Evolutionary conservation across 176 grass and related monocot species (phyloP), one percentile per base, ranked within the genome.

Genomic region (Oryza coarctata): DNA sequence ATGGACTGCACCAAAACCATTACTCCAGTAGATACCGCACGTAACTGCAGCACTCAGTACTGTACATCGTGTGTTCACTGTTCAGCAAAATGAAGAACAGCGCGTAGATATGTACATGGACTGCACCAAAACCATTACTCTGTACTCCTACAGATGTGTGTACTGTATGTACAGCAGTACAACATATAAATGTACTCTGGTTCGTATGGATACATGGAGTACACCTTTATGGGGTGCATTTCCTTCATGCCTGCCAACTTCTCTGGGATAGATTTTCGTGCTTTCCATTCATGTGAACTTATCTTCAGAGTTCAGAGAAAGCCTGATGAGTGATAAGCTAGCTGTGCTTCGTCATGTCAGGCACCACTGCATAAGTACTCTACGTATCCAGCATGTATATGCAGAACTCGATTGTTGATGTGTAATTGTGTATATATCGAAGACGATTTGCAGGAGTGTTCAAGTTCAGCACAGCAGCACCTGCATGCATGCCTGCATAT

Each of bases 1-100:
- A 74, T 61, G 30, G 74, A 74, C 12, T 34, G 76, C 82, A 20
- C 62, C 31, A 18, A 80, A n/a, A n/a, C n/a, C n/a, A n/a, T n/a
- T n/a, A n/a, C 29, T 80, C 76, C 28, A 12, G 44, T 29, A 7
- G 60, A 79, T 74, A 67, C 33, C 17, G 8, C n/a, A n/a, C 11
- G 3, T 57, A 57, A 23, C 55, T 60, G 55, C n/a, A 60, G n/a
- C 7, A 60, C n/a, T 23, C 55, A 60, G 8, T 60, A 14, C 43
- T 50, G 9, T 25, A 31, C 70, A 71, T 26, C 60, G 28, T 44
- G 23, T 66, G 33, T 73, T 63, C 45, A 65, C 55, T 58, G n/a
- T 11, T 38, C 65, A 70, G 64, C 40, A 44, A 68, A 27, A 9
- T 8, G 65, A 66, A 58, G 22, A 82, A 22, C 15, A 45, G 60